Evolutionary conservation across 164 flowering plant species (phyloP), one percentile per base, ranked within the genome.

Genomic region (Vitis labrusca): DNA sequence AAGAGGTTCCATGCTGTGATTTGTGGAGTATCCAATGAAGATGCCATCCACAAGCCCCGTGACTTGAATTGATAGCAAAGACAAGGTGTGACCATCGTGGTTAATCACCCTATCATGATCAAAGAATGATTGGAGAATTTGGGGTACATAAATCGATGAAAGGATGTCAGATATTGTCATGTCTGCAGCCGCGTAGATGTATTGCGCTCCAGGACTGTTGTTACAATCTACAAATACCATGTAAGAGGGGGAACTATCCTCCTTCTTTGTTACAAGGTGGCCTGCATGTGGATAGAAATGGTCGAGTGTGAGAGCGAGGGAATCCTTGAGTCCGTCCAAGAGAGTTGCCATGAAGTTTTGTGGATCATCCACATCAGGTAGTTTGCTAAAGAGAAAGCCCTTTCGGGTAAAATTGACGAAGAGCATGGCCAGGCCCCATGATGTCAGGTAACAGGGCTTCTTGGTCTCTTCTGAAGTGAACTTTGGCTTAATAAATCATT

Each of bases 261-360:
- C 13, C 15, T 61, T 65, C 9, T 6, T 3, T 2, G 90, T 86
- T 0, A 32, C 76, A 3, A 89, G 73, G 37, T 81, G 87, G 2
- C 92, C 91, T 0, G 87, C 82, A 1, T 86, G 78, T 0, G 87
- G 88, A 68, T 71, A 79, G 82, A 85, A 88, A 61, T 85, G 85
- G 10, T 55, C 77, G 12, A 90, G 92, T 0, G 85, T 17, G 7
- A 54, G 23, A 6, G 92, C 73, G n/a, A 90, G 83, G 9, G 91
- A 80, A 10, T 61, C 48, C 60, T 81, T 85, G 48, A 90, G 91
- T 49, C 47, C 76, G 29, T 61, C 61, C 30, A 85, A 47, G 66
- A 80, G 69, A 54, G 69, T 17, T 0, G 64, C 9, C 17, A 17
- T 17, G 17, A 17, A 17, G 17, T 17, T 17, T 17, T 17, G 17